A percentile compares a stretch with the other conserved stretches of the same genome.
Conservation (phyloP, 2,329 filamentous ascomycete genomes). For the Thelonectria blattea region DNA sequence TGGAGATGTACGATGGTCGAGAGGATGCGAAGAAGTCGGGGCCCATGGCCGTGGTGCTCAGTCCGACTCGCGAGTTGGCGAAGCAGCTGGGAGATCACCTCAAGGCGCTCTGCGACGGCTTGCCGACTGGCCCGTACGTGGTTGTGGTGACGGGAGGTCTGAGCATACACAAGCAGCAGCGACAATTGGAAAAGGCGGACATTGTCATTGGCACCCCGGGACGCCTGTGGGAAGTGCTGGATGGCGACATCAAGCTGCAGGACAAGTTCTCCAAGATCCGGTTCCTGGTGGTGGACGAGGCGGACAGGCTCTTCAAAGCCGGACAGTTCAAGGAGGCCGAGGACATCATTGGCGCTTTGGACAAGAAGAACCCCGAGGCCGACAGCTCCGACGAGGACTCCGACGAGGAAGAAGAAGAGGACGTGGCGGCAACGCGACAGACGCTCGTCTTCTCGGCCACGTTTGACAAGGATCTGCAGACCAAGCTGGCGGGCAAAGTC, state of each 20-base stretch:
- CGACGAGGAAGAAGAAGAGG: slow-evolving; percentile 56
- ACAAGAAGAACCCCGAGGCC: slow-evolving; percentile 70
- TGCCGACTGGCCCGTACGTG: slow-evolving; percentile 70
- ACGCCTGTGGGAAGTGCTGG: slow-evolving; percentile 91
- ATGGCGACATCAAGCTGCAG: slow-evolving; percentile 73
- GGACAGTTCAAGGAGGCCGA: slow-evolving; percentile 95
- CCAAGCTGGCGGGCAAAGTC: slow-evolving; percentile 70
- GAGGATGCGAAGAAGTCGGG: slow-evolving; percentile 39
- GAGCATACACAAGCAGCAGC: slow-evolving; percentile 92
- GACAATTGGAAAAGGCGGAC: slow-evolving; percentile 82
- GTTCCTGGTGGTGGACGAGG: slow-evolving; percentile 92
- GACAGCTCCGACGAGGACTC: slow-evolving; percentile 56
- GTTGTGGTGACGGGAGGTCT: slow-evolving; percentile 91
- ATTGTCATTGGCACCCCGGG: slow-evolving; percentile 94
- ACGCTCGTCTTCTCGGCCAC: slow-evolving; percentile 97
- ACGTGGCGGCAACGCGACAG: slow-evolving; percentile 65
- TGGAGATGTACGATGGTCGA: slow-evolving; percentile 56
- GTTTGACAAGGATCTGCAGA: slow-evolving; percentile 88
- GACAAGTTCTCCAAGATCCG: slow-evolving; percentile 73
- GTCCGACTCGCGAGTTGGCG: slow-evolving; percentile 90
- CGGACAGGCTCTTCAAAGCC: slow-evolving; percentile 87
- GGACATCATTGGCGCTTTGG: slow-evolving; percentile 82
- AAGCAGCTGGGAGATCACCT: slow-evolving; percentile 90
- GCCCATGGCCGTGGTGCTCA: slow-evolving; percentile 81
- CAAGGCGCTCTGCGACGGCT: slow-evolving; percentile 70